Evolutionary conservation across 2,329 filamentous ascomycete genomes (phyloP).

Genomic region (Sphaerulina populicola): DNA sequence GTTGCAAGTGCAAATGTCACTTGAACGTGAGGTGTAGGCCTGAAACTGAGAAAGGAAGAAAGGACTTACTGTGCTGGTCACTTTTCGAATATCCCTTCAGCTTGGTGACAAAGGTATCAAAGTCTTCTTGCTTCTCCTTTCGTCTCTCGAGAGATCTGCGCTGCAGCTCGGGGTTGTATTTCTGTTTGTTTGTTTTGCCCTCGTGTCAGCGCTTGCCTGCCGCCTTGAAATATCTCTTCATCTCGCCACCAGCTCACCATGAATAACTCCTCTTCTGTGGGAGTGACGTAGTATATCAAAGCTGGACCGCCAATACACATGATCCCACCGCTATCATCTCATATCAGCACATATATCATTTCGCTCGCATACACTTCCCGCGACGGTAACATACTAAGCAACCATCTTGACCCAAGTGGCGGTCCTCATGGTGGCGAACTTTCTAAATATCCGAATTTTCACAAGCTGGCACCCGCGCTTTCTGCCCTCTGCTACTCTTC

Average conservation of each 20-base stretch:
- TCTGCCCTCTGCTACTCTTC: background rate
- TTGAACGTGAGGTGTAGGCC: too few relatives aligned
- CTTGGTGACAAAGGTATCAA: conserved; percentile 74
- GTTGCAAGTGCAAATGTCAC: too few relatives aligned
- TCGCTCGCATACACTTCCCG: background rate
- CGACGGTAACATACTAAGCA: conserved; percentile 48
- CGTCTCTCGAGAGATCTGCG: conserved; percentile 75
- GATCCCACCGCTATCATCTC: conserved; percentile 52
- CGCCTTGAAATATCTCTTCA: background rate
- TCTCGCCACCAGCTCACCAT: conserved; percentile 36
- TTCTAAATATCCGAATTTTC: background rate
- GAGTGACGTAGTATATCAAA: conserved; percentile 68
- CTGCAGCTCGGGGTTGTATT: conserved; percentile 91
- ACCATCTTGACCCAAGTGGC: conserved; percentile 60
- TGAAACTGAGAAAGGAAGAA: background rate
- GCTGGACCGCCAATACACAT: conserved; percentile 78
- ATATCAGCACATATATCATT: background rate
- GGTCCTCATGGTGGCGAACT: conserved; percentile 35
- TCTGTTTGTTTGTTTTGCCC: conserved; percentile 35
- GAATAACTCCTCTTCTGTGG: conserved; percentile 87
- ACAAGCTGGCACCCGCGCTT: background rate
- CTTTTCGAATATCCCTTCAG: conserved; percentile 86
- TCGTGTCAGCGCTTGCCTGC: background rate
- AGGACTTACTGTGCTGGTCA: conserved; percentile 71
- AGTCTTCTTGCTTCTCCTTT: conserved; percentile 69